Evolutionary conservation across 805 yeast species (phyloP), one percentile per base, ranked within the genome.

Genomic region (Torulaspora indica): DNA sequence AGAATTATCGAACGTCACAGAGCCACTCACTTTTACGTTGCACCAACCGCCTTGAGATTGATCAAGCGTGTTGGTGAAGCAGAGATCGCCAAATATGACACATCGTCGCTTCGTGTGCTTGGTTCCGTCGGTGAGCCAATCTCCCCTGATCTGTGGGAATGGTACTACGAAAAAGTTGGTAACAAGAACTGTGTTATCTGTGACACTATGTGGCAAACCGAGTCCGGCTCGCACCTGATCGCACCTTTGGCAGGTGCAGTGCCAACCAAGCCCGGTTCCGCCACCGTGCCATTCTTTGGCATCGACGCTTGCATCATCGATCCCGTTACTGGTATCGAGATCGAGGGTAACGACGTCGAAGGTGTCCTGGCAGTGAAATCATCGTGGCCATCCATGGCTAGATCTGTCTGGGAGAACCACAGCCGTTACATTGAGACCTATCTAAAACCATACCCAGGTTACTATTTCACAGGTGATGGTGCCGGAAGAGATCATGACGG

Each of bases 121-220:
- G 98, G 98, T 47, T 87, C 97, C 13, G 98, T 91, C 40, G 98
- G 98, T 66, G 98, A 93, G 73, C 98, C 98, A 55, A 91, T 91
- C 66, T 95, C 97, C 37, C 88, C 95, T 47, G 98, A 93, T 66
- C 81, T 93, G 55, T 93, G 98, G 98, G 95, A 88, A 67, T 93
- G 98, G 98, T 93, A 93, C 71, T 80, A 85, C 66, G 91, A 86
- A 58, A 78, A 85, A 66, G 82, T 93, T 58, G 98, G 98, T 62
- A 84, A 89, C 59, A 80, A 81, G 48, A 77, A 86, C 64, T 86
- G 95, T 62, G 95, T 89, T 60, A 82, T 91, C 56, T 82, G 87
- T 59, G 98, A 93, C 71, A 93, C 98, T 36, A 89, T 89, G 78
- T 93, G 98, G 98, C 96, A 90, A 74, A 93, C 98, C 30, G 98